Base-by-base conservation (phyloP, 768 basidiomycete genomes). In the Russula olivacea region DNA sequence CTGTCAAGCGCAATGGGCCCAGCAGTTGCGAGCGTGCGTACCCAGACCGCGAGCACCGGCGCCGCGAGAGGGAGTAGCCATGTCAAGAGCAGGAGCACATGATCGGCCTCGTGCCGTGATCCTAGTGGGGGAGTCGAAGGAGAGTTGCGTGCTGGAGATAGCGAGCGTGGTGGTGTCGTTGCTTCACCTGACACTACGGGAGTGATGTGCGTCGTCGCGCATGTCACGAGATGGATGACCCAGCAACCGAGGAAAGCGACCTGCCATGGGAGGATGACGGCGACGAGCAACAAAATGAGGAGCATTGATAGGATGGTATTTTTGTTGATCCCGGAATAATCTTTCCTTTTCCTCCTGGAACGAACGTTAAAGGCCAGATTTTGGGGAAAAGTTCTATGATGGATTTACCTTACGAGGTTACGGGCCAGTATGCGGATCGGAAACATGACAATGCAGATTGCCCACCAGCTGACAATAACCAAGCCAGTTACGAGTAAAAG, bases 1-100 rank as follows among this genome's bases (percentile, higher is more conserved):
- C 89, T 6, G 86, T 86, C n/a, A 3, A 89, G 88, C 3, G 86
- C 83, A 9, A 82, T 86, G 64, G 84, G 81, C 0, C 90, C 89
- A 11, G 91, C 89, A 0, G 89, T 89, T 41, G 83, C 79, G 12
- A 96, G 76, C 43, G 93, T 95, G 55, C 93, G 83, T 2, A 87
- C 88, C 95, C 95, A 98, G 2, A 96, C 93, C 1, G 83, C 87
- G 28, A 98, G 77, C 7, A 88, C 86, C 0, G 91, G 87, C 2
- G 85, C 87, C 7, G 80, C 80, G 59, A 91, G 76, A 1, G 94
- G 94, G 0, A 96, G 75, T 2, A 94, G 77, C 81, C 86, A 87
- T 19, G 89, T 87, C 82, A 93, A 84, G 38, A 94, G 76, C 56
- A 93, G 75, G 12, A 94, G 72, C 0, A 91, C 34, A 66, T 91